These are phyloP conservation scores for Melaleuca quinquenervia DNA, from an alignment of 345 rosid species.

Conservation along the genomic window DNA sequence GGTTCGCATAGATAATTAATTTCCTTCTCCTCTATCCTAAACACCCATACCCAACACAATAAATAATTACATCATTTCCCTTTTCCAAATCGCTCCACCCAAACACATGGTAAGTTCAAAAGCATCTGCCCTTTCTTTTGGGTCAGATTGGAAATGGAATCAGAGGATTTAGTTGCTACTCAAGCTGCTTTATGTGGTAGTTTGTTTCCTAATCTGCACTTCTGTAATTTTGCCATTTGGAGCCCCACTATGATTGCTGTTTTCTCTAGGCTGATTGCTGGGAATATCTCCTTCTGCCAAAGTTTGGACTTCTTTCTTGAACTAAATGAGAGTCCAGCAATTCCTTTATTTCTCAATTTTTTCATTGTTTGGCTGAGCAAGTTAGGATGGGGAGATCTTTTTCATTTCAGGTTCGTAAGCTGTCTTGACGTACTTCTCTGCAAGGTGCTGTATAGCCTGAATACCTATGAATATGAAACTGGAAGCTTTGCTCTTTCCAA, in stretches of 20 bases:
- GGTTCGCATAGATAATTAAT: neutral
- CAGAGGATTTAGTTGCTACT: neutral
- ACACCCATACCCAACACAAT: neutral
- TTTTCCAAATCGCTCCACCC: neutral
- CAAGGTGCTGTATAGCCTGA: neutral
- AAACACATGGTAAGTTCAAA: neutral
- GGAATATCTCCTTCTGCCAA: neutral
- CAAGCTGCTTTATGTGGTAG: neutral
- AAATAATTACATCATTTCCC: neutral
- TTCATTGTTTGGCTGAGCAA: neutral
- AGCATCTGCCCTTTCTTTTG: neutral
- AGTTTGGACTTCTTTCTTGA: neutral
- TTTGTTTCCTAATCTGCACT: neutral
- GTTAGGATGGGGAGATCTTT: neutral
- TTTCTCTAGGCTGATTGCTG: neutral
- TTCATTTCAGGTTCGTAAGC: neutral
- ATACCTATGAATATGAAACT: neutral
- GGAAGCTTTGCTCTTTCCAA: neutral
- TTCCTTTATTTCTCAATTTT: neutral
- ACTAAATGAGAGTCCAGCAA: neutral
- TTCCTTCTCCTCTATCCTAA: neutral
- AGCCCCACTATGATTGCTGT: neutral
- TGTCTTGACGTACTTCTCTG: neutral
- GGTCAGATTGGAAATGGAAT: neutral
- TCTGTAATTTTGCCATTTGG: neutral